phyloP scores from a whole-genome alignment of 2,329 filamentous ascomycete species.

The Cercospora nicotianae region DNA sequence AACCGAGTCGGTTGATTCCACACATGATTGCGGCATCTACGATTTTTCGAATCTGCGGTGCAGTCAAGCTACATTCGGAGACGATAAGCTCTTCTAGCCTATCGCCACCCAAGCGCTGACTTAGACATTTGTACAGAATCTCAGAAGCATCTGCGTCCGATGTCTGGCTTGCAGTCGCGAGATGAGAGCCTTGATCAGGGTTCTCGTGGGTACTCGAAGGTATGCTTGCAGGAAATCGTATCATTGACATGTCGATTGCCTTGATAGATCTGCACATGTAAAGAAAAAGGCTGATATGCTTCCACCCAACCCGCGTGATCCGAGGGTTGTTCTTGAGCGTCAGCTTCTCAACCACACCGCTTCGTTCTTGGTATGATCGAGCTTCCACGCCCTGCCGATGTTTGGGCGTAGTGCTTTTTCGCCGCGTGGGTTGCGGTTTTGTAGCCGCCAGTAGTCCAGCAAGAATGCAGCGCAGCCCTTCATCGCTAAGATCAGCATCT shows the following conservation, averaged over 20 bases:
- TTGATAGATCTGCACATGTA: slow-evolving; percentile 87
- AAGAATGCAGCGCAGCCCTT: slow-evolving; percentile 81
- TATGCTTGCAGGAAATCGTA: slow-evolving; percentile 66
- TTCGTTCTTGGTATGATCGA: slow-evolving; percentile 45
- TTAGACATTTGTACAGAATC: slow-evolving; percentile 72
- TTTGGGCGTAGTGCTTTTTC: slow-evolving; percentile 33
- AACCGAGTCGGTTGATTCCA: slow-evolving; percentile 73
- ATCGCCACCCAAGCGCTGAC: slow-evolving; percentile 71
- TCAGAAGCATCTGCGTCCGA: slow-evolving; percentile 56
- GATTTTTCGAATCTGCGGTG: slow-evolving; percentile 69
- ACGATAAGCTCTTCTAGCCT: slow-evolving; percentile 80
- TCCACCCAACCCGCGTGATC: slow-evolving; percentile 85
- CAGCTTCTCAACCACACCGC: slow-evolving; percentile 80
- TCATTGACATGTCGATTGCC: slow-evolving; percentile 80
- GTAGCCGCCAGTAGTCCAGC: slow-evolving; percentile 82
- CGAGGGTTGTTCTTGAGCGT: slow-evolving; percentile 86
- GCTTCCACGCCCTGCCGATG: slow-evolving; percentile 30
- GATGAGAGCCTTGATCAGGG: slow-evolving; percentile 26
- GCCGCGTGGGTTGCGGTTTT: slow-evolving; percentile 53
- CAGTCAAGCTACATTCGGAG: slow-evolving; percentile 72
- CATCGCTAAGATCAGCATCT: slow-evolving; percentile 82
- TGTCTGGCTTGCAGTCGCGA: not conserved
- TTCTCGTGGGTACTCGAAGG: slow-evolving; percentile 29
- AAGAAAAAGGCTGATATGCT: slow-evolving; percentile 82
- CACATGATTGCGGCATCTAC: slow-evolving; percentile 80